Percentiles rank a stretch among this genome's conserved stretches.
These are phyloP conservation scores for Ophiosphaerella narmari DNA, from an alignment of 2,329 filamentous ascomycete species.

Conservation along the genomic window DNA sequence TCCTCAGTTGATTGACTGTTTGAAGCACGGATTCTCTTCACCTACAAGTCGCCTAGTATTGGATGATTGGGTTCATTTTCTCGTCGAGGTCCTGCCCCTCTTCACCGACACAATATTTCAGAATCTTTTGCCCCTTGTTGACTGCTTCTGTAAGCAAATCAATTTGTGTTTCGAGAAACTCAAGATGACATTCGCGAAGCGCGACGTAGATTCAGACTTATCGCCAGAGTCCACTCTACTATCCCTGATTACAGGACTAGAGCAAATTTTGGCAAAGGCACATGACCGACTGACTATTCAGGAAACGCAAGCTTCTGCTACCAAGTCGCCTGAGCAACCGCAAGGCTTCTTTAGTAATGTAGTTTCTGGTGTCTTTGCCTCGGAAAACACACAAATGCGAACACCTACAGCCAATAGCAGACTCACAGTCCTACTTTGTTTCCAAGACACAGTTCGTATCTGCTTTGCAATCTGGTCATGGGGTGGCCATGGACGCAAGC, in stretches of 20 bases:
- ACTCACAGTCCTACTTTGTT: conserved; percentile 90
- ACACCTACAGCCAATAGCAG: conserved; percentile 90
- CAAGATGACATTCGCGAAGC: conserved; percentile 63
- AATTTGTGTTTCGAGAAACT: conserved; percentile 72
- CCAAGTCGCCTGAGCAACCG: conserved; percentile 80
- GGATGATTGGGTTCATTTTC: conserved; percentile 88
- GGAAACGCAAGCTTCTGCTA: conserved; percentile 68
- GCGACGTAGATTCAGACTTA: conserved; percentile 33
- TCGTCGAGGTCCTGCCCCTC: conserved; percentile 80
- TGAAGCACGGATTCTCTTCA: conserved; percentile 80
- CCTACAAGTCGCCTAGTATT: conserved; percentile 74
- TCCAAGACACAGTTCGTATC: conserved; percentile 91
- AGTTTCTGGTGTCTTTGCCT: conserved; percentile 86
- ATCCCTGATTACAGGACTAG: conserved; percentile 87
- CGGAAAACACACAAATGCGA: conserved; percentile 75
- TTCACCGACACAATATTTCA: conserved; percentile 88
- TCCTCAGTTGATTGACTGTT: conserved; percentile 77
- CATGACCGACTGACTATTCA: conserved; percentile 82
- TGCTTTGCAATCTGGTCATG: conserved; percentile 96
- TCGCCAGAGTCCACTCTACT: conserved; percentile 75
- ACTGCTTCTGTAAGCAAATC: conserved; percentile 83
- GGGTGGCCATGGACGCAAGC: conserved; percentile 69
- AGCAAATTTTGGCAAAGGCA: conserved; percentile 84
- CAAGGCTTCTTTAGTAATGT: conserved; percentile 93
- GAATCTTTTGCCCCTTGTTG: conserved; percentile 85